Evolutionary conservation across 2,329 filamentous ascomycete genomes (phyloP).

Genomic region (Aspergillus phoenicis): DNA sequence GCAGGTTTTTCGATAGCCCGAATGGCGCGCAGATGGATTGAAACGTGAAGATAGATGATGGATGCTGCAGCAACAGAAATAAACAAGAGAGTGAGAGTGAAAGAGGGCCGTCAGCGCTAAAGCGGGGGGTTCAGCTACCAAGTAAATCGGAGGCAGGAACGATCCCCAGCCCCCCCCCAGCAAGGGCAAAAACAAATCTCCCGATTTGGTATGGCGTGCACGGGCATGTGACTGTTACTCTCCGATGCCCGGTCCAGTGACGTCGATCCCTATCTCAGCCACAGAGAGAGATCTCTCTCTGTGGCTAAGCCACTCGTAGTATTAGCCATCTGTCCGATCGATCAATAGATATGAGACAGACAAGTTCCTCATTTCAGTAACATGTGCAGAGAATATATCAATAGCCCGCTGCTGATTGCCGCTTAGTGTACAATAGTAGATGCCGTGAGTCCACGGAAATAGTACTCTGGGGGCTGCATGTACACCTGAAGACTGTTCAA

Average conservation of each 20-base stretch:
- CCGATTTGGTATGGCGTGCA: constrained; percentile 35
- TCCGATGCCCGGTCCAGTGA: constrained; percentile 19
- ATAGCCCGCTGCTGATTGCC: too few species aligned
- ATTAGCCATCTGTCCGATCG: not conserved
- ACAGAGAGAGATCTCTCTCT: not conserved
- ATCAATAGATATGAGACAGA: not conserved
- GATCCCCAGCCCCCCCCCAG: constrained; percentile 27
- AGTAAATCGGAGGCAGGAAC: constrained; percentile 22
- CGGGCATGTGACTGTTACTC: constrained; percentile 29
- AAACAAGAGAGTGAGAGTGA: constrained; percentile 8
- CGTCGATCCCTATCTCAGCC: constrained; percentile 26
- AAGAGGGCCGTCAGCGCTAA: constrained; percentile 6
- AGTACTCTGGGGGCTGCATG: too few species aligned
- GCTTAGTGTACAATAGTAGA: too few species aligned
- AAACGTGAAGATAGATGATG: not conserved
- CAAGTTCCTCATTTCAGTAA: not conserved
- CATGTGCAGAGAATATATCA: too few species aligned
- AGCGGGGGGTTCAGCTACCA: constrained; percentile 9
- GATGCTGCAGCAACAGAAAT: constrained; percentile 3
- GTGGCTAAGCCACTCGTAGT: not conserved
- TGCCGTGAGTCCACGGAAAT: too few species aligned
- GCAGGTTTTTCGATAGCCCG: not conserved
- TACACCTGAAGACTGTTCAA: too few species aligned
- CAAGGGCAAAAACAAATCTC: constrained; percentile 45
- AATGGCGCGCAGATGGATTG: not conserved